These are phyloP conservation scores for Vitis hybrid DNA, from an alignment of 177 flowering plant genomes.

Conservation along the genomic window DNA sequence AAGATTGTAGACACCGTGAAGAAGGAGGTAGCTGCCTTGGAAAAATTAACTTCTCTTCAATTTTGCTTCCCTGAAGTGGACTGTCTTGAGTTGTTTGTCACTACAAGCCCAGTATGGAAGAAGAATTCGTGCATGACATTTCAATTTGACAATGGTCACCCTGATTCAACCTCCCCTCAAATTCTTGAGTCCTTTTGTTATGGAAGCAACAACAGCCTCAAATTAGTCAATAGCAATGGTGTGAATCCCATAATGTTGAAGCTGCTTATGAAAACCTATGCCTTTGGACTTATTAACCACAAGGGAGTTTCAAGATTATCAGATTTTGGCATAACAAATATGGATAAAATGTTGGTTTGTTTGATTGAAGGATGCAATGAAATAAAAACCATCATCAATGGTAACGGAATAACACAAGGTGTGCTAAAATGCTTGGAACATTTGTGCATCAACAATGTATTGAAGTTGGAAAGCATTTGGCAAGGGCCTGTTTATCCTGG, in stretches of 20 bases:
- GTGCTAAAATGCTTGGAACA: no score
- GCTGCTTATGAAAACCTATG: constrained; percentile 2
- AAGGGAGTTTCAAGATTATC: not conserved
- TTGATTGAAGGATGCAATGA: no score
- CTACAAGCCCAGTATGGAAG: constrained; percentile 6
- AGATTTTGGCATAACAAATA: no score
- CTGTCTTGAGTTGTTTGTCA: not conserved
- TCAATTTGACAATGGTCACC: constrained; percentile 9
- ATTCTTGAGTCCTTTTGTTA: not conserved
- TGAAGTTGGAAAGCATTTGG: no score
- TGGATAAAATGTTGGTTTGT: no score
- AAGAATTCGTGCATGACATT: not conserved
- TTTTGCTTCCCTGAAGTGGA: constrained; percentile 16
- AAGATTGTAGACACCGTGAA: no score
- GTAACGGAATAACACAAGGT: no score
- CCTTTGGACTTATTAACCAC: constrained; percentile 17
- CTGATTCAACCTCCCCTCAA: not conserved
- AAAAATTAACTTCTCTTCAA: constrained; percentile 1
- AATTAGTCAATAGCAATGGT: constrained; percentile 2
- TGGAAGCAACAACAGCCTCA: not conserved
- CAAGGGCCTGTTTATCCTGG: no score
- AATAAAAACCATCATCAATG: no score
- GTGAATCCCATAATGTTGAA: not conserved
- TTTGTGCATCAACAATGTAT: no score
- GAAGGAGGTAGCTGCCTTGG: constrained; percentile 13